Conservation (phyloP, 495 filamentous ascomycete genomes). For the Penicillium chermesinum region DNA sequence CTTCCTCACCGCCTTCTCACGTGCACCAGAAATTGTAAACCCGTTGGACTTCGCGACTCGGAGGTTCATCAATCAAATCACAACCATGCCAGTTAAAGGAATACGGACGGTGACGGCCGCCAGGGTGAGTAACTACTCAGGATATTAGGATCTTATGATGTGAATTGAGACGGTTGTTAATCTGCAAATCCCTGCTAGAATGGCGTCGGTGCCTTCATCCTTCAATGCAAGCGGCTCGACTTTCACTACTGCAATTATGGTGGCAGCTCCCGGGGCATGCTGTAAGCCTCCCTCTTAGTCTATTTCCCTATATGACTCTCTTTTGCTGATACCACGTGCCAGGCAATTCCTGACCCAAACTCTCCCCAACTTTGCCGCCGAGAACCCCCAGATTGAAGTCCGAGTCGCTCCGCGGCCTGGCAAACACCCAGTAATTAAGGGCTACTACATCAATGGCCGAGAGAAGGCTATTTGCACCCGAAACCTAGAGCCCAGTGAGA, state of each 20-base stretch:
- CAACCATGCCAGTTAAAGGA: constrained; percentile 66
- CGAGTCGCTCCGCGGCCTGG: constrained; percentile 79
- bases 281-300: constrained; percentile 51
- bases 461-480: constrained; percentile 84
- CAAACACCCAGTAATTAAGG: constrained; percentile 81
- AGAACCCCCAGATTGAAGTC: constrained; percentile 88
- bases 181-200: constrained; percentile 51
- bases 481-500: constrained; percentile 74
- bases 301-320: not conserved
- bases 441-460: constrained; percentile 84
- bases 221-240: constrained; percentile 92
- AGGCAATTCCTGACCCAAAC: constrained; percentile 75
- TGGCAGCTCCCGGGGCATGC: constrained; percentile 90
- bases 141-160: not conserved
- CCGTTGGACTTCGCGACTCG: constrained; percentile 2
- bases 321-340: not conserved
- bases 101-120: constrained; percentile 40
- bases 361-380: constrained; percentile 69
- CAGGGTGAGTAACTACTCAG: constrained; percentile 27
- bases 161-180: not conserved
- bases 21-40: constrained; percentile 23
- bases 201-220: constrained; percentile 92
- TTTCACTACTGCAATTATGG: constrained; percentile 96
- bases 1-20: constrained; percentile 21
- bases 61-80: constrained; percentile 3